Evolutionary conservation across 768 basidiomycete species (phyloP).

Genomic region (Chalciporus chontae): DNA sequence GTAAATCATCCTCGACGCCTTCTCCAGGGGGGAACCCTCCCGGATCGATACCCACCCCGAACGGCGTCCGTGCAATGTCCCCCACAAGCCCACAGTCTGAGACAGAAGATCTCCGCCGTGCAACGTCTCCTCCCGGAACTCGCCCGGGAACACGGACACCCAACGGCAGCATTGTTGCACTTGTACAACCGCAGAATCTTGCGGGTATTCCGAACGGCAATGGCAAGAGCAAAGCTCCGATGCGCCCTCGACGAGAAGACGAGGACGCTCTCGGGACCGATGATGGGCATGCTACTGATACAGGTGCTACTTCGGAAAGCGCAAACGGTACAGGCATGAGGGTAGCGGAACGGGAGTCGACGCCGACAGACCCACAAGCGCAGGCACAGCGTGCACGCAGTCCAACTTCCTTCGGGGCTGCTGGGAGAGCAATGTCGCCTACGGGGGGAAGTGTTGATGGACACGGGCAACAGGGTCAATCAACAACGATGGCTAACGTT

Average conservation of each 20-base stretch:
- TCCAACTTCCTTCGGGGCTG: constrained; percentile 41
- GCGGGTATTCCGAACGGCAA: constrained; percentile 24
- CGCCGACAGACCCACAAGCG: constrained; percentile 45
- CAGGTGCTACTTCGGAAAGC: constrained; percentile 42
- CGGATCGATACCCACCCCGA: constrained; percentile 29
- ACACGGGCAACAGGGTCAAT: constrained; percentile 20
- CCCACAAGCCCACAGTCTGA: constrained; percentile 50
- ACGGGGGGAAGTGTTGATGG: constrained; percentile 29
- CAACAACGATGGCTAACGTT: constrained; percentile 52
- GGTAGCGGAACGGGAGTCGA: constrained; percentile 46
- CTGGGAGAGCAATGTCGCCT: constrained; percentile 62
- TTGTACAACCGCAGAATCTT: constrained; percentile 10
- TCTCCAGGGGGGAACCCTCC: constrained; percentile 28
- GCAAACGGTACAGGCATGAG: constrained; percentile 23
- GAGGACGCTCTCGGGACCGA: constrained; percentile 41
- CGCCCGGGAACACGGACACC: constrained; percentile 40
- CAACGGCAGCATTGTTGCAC: constrained; percentile 22
- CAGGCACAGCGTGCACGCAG: constrained; percentile 49
- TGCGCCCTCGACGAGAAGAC: constrained; percentile 46
- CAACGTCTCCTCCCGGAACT: constrained; percentile 57
- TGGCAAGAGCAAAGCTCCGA: constrained; percentile 48
- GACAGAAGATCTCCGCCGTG: constrained; percentile 57
- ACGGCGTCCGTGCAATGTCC: constrained; percentile 58
- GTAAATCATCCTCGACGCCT: constrained; percentile 46
- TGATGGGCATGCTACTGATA: constrained; percentile 48